phyloP scores from a whole-genome alignment of 805 yeast genomes.

The Grigorovia yakushimaensis region DNA sequence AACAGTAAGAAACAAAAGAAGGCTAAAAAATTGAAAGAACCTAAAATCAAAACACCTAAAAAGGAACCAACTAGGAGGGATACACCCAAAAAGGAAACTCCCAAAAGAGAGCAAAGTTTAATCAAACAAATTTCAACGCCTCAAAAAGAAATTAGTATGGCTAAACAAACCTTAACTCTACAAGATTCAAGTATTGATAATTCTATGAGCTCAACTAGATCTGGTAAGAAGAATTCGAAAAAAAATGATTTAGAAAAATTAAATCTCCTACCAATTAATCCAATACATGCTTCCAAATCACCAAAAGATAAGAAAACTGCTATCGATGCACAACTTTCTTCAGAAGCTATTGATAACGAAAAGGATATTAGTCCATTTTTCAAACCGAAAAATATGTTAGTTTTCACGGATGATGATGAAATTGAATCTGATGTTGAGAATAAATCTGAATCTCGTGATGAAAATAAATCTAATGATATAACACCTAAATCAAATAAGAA shows the following conservation, averaged over 20 bases:
- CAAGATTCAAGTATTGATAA: background rate
- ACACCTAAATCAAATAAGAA: background rate
- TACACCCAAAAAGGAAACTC: background rate
- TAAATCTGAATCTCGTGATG: background rate
- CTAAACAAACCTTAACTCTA: background rate
- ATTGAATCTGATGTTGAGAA: background rate
- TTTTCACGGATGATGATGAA: background rate
- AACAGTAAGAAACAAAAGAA: constrained; percentile 2
- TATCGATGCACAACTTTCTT: background rate
- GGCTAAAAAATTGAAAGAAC: constrained; percentile 8
- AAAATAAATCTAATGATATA: background rate
- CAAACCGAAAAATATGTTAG: background rate
- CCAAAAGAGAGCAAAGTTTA: background rate
- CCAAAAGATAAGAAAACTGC: background rate
- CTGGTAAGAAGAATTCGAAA: background rate
- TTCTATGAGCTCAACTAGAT: background rate
- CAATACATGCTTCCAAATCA: background rate
- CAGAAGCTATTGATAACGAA: background rate
- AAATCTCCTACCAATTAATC: background rate
- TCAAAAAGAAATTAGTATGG: background rate
- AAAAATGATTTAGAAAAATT: background rate
- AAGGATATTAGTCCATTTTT: background rate
- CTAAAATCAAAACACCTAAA: constrained; percentile 8
- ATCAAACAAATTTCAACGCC: background rate
- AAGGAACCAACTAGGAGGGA: constrained; percentile 3